phyloP scores from a whole-genome alignment of 2,329 filamentous ascomycete genomes.

The Talaromyces amestolkiae region DNA sequence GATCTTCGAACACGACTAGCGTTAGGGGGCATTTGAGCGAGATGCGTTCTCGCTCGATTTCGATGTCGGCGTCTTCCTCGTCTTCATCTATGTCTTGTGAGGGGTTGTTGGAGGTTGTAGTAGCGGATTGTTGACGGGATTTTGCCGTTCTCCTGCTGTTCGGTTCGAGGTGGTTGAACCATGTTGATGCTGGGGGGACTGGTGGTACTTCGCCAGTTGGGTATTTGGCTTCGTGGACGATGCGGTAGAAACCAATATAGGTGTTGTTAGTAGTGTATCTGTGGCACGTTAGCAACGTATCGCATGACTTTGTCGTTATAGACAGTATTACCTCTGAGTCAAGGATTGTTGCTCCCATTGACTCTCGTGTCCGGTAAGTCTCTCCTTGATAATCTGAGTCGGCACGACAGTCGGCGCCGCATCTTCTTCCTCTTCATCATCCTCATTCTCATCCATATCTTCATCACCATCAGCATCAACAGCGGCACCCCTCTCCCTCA shows the following conservation, averaged over 20 bases:
- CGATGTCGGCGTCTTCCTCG: conserved; percentile 42
- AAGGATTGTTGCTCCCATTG: conserved; percentile 41
- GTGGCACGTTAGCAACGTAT: conserved; percentile 17
- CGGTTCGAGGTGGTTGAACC: conserved; percentile 56
- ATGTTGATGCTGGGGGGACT: conserved; percentile 57
- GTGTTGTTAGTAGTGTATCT: conserved; percentile 59
- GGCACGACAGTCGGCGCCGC: conserved; percentile 30
- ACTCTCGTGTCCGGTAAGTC: conserved; percentile 32
- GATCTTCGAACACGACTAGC: conserved; percentile 44
- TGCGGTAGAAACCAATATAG: conserved; percentile 60
- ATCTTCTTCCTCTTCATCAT: conserved; percentile 44
- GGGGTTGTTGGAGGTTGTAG: conserved; percentile 16
- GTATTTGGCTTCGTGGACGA: conserved; percentile 61
- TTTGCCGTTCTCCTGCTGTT: background rate
- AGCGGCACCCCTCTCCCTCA: conserved; percentile 38
- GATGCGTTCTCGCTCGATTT: conserved; percentile 46
- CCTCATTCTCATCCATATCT: conserved; percentile 39
- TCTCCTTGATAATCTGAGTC: conserved; percentile 36
- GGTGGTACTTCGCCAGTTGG: conserved; percentile 53
- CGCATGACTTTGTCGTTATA: background rate
- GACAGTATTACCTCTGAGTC: conserved; percentile 38
- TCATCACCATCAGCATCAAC: conserved; percentile 24
- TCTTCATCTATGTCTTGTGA: background rate
- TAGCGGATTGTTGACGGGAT: conserved; percentile 14
- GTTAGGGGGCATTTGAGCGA: conserved; percentile 51